Evolutionary conservation across 179 eudicot species (phyloP).

Genomic region (Camellia oleifera): DNA sequence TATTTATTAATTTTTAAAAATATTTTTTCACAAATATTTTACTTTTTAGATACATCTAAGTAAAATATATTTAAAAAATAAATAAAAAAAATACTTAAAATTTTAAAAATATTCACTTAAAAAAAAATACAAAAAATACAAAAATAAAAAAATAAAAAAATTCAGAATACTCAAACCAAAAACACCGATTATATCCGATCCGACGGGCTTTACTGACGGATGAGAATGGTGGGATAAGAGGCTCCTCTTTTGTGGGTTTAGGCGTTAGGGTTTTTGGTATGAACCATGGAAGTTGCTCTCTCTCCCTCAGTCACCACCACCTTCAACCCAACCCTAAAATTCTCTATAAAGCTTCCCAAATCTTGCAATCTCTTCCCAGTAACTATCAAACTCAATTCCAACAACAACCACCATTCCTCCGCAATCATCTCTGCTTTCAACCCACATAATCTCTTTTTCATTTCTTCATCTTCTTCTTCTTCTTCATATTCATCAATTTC

Average conservation of each 20-base stretch:
- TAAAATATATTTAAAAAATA: too few relatives aligned
- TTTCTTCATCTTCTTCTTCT: slow-evolving; percentile 8
- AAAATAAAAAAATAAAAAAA: too few relatives aligned
- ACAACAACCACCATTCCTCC: neutral
- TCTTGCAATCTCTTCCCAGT: slow-evolving; percentile 6
- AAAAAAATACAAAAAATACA: too few relatives aligned
- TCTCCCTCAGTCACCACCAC: neutral
- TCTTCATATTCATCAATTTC: slow-evolving; percentile 6
- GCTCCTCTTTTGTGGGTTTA: neutral
- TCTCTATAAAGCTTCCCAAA: slow-evolving; percentile 8
- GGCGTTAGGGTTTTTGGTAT: neutral
- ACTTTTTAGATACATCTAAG: too few relatives aligned
- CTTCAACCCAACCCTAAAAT: neutral
- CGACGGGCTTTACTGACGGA: too few relatives aligned
- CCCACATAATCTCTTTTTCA: slow-evolving; percentile 1
- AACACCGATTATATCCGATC: too few relatives aligned
- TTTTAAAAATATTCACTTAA: too few relatives aligned
- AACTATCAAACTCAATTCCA: slow-evolving; percentile 11
- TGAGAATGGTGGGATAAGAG: neutral
- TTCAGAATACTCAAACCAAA: too few relatives aligned
- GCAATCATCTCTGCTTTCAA: neutral
- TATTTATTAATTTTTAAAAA: too few relatives aligned
- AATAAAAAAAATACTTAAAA: too few relatives aligned
- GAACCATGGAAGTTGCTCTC: slow-evolving; percentile 21
- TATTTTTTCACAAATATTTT: too few relatives aligned